phyloP scores from a whole-genome alignment of 1,139 yeast species.

The Hyphopichia fennica region DNA sequence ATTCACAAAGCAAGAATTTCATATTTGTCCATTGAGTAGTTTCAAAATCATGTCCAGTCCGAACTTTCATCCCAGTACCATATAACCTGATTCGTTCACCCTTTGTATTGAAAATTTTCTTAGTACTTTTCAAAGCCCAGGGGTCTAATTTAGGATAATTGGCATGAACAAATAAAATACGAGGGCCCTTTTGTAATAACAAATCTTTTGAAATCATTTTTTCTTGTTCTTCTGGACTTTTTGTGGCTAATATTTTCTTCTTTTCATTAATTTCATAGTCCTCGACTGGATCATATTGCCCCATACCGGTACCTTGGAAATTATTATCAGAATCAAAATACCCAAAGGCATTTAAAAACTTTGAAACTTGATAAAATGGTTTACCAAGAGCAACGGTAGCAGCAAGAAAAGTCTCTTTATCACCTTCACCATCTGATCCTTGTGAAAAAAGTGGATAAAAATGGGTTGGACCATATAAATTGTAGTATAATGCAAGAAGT shows the following conservation, averaged over 20 bases:
- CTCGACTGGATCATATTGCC: conserved; percentile 65
- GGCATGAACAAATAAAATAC: conserved; percentile 60
- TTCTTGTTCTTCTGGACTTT: conserved; percentile 10
- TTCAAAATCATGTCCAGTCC: conserved; percentile 61
- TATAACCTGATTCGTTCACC: conserved; percentile 52
- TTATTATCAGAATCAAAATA: conserved; percentile 40
- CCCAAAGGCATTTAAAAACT: conserved; percentile 55
- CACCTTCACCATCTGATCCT: conserved; percentile 88
- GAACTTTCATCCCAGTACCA: conserved; percentile 52
- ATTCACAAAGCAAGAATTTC: conserved; percentile 57
- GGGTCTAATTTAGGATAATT: conserved; percentile 69
- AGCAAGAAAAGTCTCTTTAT: conserved; percentile 84
- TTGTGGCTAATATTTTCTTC: conserved; percentile 6
- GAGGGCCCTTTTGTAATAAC: conserved; percentile 31
- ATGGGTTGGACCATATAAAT: conserved; percentile 73
- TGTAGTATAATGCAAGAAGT: conserved; percentile 71
- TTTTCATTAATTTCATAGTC: conserved; percentile 38
- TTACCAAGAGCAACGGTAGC: conserved; percentile 67
- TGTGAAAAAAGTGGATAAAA: conserved; percentile 85
- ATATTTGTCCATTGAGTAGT: conserved; percentile 59
- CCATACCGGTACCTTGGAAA: conserved; percentile 69
- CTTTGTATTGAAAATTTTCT: conserved; percentile 41
- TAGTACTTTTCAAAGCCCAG: conserved; percentile 42
- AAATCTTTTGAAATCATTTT: conserved; percentile 13
- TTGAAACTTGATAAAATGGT: conserved; percentile 68